Base-by-base conservation (phyloP, 768 basidiomycete species). In the Kwoniella sp. region DNA sequence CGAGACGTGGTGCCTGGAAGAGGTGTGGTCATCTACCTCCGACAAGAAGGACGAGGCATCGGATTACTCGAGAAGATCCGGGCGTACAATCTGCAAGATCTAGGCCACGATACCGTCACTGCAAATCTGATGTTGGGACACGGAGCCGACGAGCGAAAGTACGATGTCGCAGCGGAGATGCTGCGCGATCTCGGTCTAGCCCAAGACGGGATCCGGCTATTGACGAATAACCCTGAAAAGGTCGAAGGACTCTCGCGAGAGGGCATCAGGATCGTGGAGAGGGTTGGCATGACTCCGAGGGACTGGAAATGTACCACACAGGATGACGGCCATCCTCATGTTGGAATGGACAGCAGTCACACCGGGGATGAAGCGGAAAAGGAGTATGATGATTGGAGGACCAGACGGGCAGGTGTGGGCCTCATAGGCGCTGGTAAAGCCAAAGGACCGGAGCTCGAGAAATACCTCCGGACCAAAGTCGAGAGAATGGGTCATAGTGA, bases 181-280 rank as follows among this genome's bases (percentile, higher is more conserved):
- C 80, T 98, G 67, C 86, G 87, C 4, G 96, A 99, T 81, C 83
- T 98, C 1, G 90, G 89, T 7, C 82, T 98, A 15, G 90, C 87
- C 7, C 56, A 68, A 22, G 67, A 70, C 30, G 86, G 87, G 51
- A 86, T 94, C 58, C 84, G 90, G 61, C 82, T 97, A 69, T 82
- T 99, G 81, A 99, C 96, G 64, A 99, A 99, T 82, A 99, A 99
- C 81, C 96, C 96, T 11, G 94, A 94, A 82, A 99, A 99, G 82
- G 89, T 99, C 47, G 85, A 87, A 67, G 93, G 93, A 51, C 82
- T 98, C 71, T 86, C 89, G 81, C 85, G 84, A 72, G 95, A 97
- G 80, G 91, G 92, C 2, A 84, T 99, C 58, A 82, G 79, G 20
- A 86, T 99, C 22, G 83, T 84, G 3, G 93, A 98, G 81, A 86